These are phyloP conservation scores for Phytophthora palmivora DNA, from an alignment of 352 stramenopile genomes.

Conservation along the genomic window DNA sequence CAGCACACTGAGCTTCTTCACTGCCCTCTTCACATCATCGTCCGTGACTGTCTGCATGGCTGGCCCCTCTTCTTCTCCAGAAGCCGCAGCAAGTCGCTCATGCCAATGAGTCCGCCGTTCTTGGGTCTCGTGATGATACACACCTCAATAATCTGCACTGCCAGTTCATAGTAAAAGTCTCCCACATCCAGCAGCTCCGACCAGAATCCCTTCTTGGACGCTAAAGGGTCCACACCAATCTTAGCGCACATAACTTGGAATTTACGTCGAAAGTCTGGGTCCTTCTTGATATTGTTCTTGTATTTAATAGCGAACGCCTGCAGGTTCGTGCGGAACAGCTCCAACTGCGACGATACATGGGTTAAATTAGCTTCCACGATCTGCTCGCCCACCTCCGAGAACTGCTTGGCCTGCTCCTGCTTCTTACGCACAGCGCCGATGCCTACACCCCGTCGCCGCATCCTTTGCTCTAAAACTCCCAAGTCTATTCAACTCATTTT, in stretches of 20 bases:
- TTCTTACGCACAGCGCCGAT: slow-evolving; percentile 90
- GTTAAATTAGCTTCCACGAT: slow-evolving; percentile 81
- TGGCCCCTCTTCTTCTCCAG: slow-evolving; percentile 72
- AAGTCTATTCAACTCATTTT: slow-evolving; percentile 7
- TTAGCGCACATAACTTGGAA: slow-evolving; percentile 97
- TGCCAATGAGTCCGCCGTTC: slow-evolving; percentile 85
- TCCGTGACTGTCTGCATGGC: slow-evolving; percentile 85
- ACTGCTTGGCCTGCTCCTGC: slow-evolving; percentile 89
- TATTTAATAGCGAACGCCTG: slow-evolving; percentile 94
- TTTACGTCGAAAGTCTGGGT: slow-evolving; percentile 93
- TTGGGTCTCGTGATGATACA: slow-evolving; percentile 94
- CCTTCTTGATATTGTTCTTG: slow-evolving; percentile 95
- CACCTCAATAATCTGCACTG: slow-evolving; percentile 98
- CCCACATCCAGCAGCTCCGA: slow-evolving; percentile 96
- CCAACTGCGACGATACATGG: slow-evolving; percentile 86
- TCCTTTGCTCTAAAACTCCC: slow-evolving; percentile 2
- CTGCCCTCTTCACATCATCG: slow-evolving; percentile 94
- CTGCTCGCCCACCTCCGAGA: slow-evolving; percentile 84
- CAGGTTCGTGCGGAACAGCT: slow-evolving; percentile 92
- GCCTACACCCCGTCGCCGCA: slow-evolving; percentile 78
- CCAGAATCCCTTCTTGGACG: slow-evolving; percentile 99
- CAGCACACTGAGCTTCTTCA: slow-evolving; percentile 95
- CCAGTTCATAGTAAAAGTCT: slow-evolving; percentile 99
- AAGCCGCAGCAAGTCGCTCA: slow-evolving; percentile 79
- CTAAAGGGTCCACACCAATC: slow-evolving; percentile 97